phyloP scores from a whole-genome alignment of 2,329 filamentous ascomycete genomes.

The Pseudogymnoascus sp. region DNA sequence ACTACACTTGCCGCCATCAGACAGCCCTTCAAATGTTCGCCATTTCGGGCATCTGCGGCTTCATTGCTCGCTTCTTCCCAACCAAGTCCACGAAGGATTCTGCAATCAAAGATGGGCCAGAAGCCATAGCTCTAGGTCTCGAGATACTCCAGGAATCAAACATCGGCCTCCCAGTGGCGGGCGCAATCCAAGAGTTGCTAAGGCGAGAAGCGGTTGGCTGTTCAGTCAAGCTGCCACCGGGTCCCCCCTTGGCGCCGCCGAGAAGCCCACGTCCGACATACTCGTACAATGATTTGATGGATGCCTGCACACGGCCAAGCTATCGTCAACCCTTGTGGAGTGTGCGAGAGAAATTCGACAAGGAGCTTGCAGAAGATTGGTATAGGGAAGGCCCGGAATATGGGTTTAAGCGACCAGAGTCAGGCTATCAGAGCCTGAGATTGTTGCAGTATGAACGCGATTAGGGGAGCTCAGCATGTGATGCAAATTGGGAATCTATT shows the following conservation, averaged over 20 bases:
- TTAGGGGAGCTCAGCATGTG: no score
- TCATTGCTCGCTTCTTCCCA: slow-evolving; percentile 24
- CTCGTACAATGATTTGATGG: slow-evolving; percentile 23
- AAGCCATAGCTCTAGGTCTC: slow-evolving; percentile 24
- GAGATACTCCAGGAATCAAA: slow-evolving; percentile 24
- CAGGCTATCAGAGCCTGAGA: no score
- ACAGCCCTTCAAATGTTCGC: slow-evolving; percentile 29
- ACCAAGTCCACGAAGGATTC: slow-evolving; percentile 11
- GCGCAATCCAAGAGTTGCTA: slow-evolving; percentile 26
- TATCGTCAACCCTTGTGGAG: slow-evolving; percentile 24
- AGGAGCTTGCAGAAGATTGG: slow-evolving; percentile 26
- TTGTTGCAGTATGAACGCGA: no score
- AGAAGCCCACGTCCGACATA: background rate
- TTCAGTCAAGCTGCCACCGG: slow-evolving; percentile 17
- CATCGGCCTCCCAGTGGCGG: slow-evolving; percentile 24
- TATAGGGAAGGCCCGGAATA: slow-evolving; percentile 14
- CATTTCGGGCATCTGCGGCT: slow-evolving; percentile 25
- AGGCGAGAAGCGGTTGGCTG: slow-evolving; percentile 20
- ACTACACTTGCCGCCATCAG: slow-evolving; percentile 26
- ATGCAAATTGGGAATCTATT: no score
- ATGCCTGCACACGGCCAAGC: slow-evolving; percentile 25
- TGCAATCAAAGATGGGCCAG: slow-evolving; percentile 20
- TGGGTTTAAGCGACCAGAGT: no score
- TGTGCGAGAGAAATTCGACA: slow-evolving; percentile 23
- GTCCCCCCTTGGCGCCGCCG: background rate